Evolutionary conservation across 768 basidiomycete genomes (phyloP).

Genomic region (Mycena olivaceomarginata): DNA sequence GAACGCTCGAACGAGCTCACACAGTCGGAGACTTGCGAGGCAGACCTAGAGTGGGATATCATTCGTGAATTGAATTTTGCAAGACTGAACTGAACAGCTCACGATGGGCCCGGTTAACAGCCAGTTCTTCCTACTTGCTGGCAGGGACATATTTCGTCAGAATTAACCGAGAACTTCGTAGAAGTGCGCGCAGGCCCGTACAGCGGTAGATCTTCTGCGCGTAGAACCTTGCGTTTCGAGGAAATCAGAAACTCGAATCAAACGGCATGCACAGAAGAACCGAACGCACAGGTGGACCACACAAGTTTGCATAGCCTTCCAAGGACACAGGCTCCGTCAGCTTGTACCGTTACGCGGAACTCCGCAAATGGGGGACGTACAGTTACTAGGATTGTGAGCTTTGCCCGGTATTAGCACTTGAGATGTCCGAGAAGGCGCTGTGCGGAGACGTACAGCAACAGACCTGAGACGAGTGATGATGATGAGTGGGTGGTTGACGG

Average conservation of each 20-base stretch:
- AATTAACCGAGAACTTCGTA: constrained; percentile 20
- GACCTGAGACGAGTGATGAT: constrained; percentile 16
- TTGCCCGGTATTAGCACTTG: neutral
- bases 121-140: constrained; percentile 53
- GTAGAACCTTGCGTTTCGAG: neutral
- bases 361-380: constrained; percentile 8
- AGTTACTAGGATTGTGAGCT: constrained; percentile 39
- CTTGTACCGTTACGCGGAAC: too few relatives aligned
- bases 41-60: constrained; percentile 29
- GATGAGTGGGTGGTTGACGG: neutral
- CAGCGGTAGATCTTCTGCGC: constrained; percentile 39
- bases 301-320: constrained; percentile 52
- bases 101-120: constrained; percentile 51
- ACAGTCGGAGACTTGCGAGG: constrained; percentile 46
- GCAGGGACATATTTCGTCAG: constrained; percentile 33
- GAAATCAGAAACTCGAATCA: neutral
- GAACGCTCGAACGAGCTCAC: constrained; percentile 36
- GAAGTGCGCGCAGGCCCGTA: neutral
- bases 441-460: constrained; percentile 28
- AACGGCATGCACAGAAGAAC: neutral
- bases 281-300: constrained; percentile 48
- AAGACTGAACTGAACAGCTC: neutral
- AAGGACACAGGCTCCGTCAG: neutral
- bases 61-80: neutral
- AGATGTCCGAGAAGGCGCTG: too few relatives aligned